phyloP scores from a whole-genome alignment of 2,329 filamentous ascomycete genomes.

The Colletotrichum ledebouriae region DNA sequence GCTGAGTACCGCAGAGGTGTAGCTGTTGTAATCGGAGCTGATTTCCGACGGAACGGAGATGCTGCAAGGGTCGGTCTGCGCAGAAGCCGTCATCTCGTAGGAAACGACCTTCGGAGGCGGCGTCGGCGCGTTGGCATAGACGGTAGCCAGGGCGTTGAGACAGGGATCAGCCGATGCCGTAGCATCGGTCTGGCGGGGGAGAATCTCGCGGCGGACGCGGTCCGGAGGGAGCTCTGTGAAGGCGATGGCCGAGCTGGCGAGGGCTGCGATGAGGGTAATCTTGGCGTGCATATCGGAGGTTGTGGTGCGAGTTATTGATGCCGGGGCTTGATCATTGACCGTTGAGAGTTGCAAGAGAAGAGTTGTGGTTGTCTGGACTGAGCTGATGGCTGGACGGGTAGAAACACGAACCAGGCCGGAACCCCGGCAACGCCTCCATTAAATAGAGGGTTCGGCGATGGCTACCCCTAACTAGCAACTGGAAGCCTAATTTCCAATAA shows the following conservation, averaged over 20 bases:
- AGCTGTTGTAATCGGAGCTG: conserved; percentile 42
- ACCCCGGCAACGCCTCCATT: not conserved
- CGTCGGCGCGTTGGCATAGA: conserved; percentile 46
- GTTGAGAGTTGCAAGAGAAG: conserved; percentile 12
- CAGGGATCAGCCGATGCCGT: conserved; percentile 39
- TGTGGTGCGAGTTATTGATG: not conserved
- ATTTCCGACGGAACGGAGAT: conserved; percentile 45
- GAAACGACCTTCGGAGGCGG: conserved; percentile 43
- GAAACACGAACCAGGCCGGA: not conserved
- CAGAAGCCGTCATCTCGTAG: conserved; percentile 42
- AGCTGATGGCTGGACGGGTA: not conserved
- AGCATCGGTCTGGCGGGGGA: conserved; percentile 46
- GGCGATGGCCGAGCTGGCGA: conserved; percentile 45
- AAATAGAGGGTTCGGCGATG: not conserved
- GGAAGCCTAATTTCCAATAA: conserved; percentile 21
- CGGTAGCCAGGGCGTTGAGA: conserved; percentile 40
- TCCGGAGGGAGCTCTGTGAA: conserved; percentile 38
- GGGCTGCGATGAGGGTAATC: conserved; percentile 44
- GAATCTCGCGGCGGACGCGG: conserved; percentile 42
- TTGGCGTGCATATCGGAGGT: conserved; percentile 46
- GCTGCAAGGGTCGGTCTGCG: conserved; percentile 46
- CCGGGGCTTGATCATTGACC: not conserved
- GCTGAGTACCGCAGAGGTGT: conserved; percentile 43
- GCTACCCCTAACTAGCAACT: conserved; percentile 24
- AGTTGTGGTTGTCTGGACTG: not conserved